A percentile compares a stretch with the other conserved stretches of the same genome.
These are phyloP conservation scores for Colletotrichum melonis DNA, from an alignment of 2,329 filamentous ascomycete genomes.

Conservation along the genomic window DNA sequence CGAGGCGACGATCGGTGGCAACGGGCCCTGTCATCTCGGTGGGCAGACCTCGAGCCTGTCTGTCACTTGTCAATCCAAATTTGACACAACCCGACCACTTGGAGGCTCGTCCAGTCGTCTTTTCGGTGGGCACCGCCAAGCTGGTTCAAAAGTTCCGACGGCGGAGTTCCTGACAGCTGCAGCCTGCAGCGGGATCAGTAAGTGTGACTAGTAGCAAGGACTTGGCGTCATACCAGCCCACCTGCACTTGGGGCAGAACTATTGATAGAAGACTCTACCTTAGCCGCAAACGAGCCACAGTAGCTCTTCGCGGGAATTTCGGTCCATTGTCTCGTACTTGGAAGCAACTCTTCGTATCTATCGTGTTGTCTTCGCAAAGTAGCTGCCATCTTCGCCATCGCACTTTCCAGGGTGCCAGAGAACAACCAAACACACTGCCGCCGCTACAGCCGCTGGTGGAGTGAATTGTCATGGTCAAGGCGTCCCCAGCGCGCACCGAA, in stretches of 20 bases:
- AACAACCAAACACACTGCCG: background rate
- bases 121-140: constrained; percentile 16
- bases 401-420: background rate
- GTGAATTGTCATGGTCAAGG: background rate
- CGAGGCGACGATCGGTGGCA: constrained; percentile 25
- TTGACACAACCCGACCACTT: constrained; percentile 7
- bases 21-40: background rate
- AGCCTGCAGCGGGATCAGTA: background rate
- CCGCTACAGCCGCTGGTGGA: background rate
- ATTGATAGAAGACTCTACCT: background rate
- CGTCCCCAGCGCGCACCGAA: background rate
- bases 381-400: background rate
- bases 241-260: background rate
- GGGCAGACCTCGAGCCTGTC: constrained; percentile 21
- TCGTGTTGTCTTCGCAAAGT: too few species aligned
- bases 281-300: background rate
- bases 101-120: background rate
- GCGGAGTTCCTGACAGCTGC: constrained; percentile 25
- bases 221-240: constrained; percentile 14
- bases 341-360: background rate
- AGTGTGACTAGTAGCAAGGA: background rate
- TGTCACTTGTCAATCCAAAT: constrained; percentile 25
- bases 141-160: constrained; percentile 17
- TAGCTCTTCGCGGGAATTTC: background rate
- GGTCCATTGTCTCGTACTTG: background rate